These are phyloP conservation scores for Lachnellula hyalina DNA, from an alignment of 2,329 filamentous ascomycete species.

Conservation along the genomic window DNA sequence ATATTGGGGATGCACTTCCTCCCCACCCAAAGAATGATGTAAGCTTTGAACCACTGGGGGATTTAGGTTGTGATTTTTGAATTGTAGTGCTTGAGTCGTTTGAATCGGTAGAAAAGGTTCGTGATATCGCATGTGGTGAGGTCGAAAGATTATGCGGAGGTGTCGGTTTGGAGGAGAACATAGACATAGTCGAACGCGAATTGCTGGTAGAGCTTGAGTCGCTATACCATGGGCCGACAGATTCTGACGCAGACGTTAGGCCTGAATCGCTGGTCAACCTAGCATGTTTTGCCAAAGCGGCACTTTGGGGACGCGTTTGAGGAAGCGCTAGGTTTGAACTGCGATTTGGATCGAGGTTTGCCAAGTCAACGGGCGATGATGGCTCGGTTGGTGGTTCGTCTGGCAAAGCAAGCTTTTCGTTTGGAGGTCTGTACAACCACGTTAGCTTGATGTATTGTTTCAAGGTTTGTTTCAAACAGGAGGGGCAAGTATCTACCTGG, in stretches of 20 bases:
- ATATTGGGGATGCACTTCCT: conserved; percentile 47
- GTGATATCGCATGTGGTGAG: conserved; percentile 16
- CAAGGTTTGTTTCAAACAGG: conserved; percentile 1
- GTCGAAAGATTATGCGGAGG: conserved; percentile 26
- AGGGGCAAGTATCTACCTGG: conserved; percentile 11
- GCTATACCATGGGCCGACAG: conserved; percentile 27
- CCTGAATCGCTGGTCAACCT: conserved; percentile 27
- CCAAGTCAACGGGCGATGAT: conserved; percentile 6
- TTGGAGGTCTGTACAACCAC: conserved; percentile 18
- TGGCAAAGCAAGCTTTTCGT: conserved; percentile 23
- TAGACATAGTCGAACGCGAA: conserved; percentile 30
- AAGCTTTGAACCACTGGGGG: conserved; percentile 47
- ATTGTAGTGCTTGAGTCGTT: conserved; percentile 24
- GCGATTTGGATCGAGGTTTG: conserved; percentile 8
- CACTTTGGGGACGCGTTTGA: conserved; percentile 11
- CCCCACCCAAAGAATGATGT: conserved; percentile 66
- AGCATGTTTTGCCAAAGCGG: conserved; percentile 25
- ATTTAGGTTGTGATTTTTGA: conserved; percentile 37
- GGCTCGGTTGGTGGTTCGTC: conserved; percentile 13
- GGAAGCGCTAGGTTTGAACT: conserved; percentile 23
- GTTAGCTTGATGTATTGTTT: conserved; percentile 17
- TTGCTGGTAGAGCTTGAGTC: conserved; percentile 23
- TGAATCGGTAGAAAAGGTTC: conserved; percentile 25
- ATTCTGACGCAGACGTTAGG: conserved; percentile 25
- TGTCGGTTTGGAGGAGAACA: conserved; percentile 31